phyloP scores from a whole-genome alignment of 116 monocot genomes.

The Phalaenopsis hybrid region DNA sequence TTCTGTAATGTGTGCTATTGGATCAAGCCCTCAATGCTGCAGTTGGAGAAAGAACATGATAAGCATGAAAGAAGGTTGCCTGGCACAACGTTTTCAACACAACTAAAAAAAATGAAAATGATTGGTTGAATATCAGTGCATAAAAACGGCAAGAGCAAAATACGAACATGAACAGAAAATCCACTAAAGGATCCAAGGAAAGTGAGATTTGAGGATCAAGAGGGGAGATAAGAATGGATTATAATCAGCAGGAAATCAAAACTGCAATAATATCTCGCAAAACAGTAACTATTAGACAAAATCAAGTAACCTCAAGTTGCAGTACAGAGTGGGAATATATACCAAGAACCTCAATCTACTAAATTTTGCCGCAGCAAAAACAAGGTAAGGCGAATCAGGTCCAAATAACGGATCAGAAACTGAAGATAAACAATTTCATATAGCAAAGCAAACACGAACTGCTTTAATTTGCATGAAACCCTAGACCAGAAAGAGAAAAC shows the following conservation, averaged over 20 bases:
- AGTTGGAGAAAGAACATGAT: slow-evolving; percentile 12
- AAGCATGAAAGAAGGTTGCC: not conserved
- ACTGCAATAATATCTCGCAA: not conserved
- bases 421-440: not conserved
- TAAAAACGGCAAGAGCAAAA: not conserved
- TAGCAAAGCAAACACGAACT: not conserved
- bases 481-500: not conserved
- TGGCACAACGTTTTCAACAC: not conserved
- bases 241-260: not conserved
- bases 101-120: not conserved
- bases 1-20: not conserved
- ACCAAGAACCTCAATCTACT: not conserved
- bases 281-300: not conserved
- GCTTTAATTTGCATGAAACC: not conserved
- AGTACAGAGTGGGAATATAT: too few relatives aligned
- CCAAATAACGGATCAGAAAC: not conserved
- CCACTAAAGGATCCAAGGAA: not conserved
- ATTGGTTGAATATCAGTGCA: not conserved
- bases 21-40: slow-evolving; percentile 14
- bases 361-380: not conserved
- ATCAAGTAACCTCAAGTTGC: too few relatives aligned
- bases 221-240: not conserved
- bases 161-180: not conserved
- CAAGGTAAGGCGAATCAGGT: not conserved
- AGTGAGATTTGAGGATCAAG: not conserved